Conservation (phyloP, 192 early-diverging fungal species). For the Backusella macrospora region DNA sequence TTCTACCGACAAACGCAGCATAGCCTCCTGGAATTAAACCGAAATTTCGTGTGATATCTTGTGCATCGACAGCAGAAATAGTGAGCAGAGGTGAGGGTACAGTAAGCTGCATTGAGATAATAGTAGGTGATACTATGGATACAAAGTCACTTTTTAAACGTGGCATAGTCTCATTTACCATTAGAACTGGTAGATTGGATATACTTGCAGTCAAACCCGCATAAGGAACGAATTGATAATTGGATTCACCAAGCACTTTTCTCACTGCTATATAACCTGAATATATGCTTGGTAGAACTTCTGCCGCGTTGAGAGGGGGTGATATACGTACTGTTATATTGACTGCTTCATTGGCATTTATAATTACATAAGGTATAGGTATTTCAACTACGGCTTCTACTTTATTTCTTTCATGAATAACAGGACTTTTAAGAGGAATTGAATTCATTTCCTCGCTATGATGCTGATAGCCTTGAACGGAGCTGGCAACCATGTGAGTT, state of each 20-base stretch:
- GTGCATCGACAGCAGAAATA: slow-evolving; percentile 23
- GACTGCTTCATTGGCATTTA: slow-evolving; percentile 35
- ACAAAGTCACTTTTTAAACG: not conserved
- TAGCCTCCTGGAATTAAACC: slow-evolving; percentile 30
- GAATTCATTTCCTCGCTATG: not conserved
- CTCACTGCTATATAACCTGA: slow-evolving; percentile 49
- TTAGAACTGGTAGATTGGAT: slow-evolving; percentile 22
- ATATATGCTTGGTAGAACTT: slow-evolving; percentile 46
- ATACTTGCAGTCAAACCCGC: slow-evolving; percentile 31
- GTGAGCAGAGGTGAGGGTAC: slow-evolving; percentile 18
- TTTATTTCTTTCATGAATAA: not conserved
- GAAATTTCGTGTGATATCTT: slow-evolving; percentile 1
- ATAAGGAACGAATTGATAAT: slow-evolving; percentile 29
- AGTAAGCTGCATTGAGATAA: slow-evolving; percentile 24
- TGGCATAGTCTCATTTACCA: slow-evolving; percentile 32
- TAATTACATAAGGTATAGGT: slow-evolving; percentile 25
- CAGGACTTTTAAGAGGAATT: slow-evolving; percentile 37
- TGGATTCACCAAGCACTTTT: not conserved
- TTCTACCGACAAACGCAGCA: slow-evolving; percentile 26
- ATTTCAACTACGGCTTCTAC: slow-evolving; percentile 44
- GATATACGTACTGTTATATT: slow-evolving; percentile 44
- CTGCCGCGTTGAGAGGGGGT: slow-evolving; percentile 41
- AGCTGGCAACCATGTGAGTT: slow-evolving; percentile 42
- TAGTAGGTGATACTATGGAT: not conserved
- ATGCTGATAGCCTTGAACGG: slow-evolving; percentile 44